These are phyloP conservation scores for Globisporangium spiculum DNA, from an alignment of 352 stramenopile species.

Conservation along the genomic window DNA sequence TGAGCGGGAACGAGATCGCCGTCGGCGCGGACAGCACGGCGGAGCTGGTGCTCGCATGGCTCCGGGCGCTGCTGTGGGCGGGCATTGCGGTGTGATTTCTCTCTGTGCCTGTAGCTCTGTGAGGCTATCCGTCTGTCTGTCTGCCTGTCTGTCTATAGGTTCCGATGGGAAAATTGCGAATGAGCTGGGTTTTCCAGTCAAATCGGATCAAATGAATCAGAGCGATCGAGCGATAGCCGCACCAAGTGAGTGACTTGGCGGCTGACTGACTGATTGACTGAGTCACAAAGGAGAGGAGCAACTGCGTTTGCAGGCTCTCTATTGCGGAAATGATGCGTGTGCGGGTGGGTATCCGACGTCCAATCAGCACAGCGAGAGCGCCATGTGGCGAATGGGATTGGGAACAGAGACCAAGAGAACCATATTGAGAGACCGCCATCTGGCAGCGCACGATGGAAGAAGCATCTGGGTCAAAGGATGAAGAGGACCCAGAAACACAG, in stretches of 20 bases:
- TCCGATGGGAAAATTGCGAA: background rate
- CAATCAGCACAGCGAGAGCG: background rate
- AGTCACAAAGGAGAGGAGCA: background rate
- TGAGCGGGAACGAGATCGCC: slow-evolving; percentile 23
- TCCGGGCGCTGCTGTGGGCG: background rate
- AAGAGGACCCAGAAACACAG: background rate
- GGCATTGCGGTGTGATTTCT: background rate
- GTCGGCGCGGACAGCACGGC: background rate
- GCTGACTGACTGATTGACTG: background rate
- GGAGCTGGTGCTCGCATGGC: background rate
- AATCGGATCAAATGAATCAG: background rate
- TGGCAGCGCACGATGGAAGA: background rate
- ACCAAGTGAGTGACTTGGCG: background rate
- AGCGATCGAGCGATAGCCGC: background rate
- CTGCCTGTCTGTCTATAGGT: background rate
- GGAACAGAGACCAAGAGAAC: background rate
- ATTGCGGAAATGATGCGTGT: background rate
- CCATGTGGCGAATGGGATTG: background rate
- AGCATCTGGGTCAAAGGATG: background rate
- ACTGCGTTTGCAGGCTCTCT: background rate
- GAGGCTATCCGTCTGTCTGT: background rate
- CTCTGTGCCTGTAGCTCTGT: background rate
- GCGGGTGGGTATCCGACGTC: no score
- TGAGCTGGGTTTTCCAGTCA: background rate
- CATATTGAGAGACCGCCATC: background rate